Evolutionary conservation across 2,329 filamentous ascomycete species (phyloP).

Genomic region (Sporothrix phasma): DNA sequence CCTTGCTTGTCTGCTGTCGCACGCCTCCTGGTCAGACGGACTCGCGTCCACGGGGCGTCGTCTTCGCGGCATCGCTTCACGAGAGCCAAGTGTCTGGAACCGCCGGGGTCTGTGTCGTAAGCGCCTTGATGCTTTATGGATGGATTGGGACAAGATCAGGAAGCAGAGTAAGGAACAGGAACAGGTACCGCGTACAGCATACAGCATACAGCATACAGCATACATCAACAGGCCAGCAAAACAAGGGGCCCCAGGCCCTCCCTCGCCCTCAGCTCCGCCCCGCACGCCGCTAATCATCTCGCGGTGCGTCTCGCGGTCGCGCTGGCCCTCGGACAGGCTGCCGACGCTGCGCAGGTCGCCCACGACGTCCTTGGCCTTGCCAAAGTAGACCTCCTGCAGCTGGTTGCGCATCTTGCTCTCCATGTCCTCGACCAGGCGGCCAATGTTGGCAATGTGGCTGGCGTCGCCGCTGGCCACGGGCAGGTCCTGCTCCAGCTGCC

Average conservation of each 20-base stretch:
- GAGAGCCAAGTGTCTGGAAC: no score
- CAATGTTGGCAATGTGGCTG: conserved; percentile 92
- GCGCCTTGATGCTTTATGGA: no score
- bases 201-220: no score
- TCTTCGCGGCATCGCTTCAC: no score
- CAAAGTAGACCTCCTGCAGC: conserved; percentile 98
- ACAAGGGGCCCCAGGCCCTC: neutral
- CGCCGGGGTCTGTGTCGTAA: no score
- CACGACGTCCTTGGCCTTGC: conserved; percentile 97
- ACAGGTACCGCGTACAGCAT: no score
- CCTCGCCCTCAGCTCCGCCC: conserved; percentile 16
- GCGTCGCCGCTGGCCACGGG: conserved; percentile 73
- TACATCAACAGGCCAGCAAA: neutral
- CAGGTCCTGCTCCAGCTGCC: conserved; percentile 87
- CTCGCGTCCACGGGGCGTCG: no score
- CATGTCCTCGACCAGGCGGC: conserved; percentile 94
- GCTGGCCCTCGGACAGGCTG: conserved; percentile 72
- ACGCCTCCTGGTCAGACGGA: no score
- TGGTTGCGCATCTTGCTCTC: conserved; percentile 98
- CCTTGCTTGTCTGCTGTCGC: no score
- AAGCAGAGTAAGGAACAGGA: neutral
- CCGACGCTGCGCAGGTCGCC: conserved; percentile 84
- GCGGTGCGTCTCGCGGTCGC: conserved; percentile 73
- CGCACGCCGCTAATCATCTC: conserved; percentile 69
- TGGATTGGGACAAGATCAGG: no score